A percentile compares a stretch with the other conserved stretches of the same genome.
Evolutionary conservation across 495 filamentous ascomycete genomes (phyloP).

Genomic region (Margaritispora aquatica): DNA sequence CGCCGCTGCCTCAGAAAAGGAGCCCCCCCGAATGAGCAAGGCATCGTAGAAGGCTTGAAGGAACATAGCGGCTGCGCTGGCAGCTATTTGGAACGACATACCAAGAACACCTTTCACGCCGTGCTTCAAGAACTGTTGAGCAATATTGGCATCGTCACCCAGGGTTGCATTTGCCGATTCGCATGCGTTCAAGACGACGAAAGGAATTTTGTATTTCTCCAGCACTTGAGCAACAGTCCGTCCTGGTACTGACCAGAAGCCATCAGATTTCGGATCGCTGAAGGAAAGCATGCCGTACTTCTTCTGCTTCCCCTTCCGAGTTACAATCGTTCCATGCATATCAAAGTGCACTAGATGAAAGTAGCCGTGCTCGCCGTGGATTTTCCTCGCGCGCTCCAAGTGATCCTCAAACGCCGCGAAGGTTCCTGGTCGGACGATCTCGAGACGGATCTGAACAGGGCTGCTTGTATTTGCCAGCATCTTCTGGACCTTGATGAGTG

Average conservation of each 20-base stretch:
- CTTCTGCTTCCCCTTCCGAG: background rate
- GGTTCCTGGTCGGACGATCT: slow-evolving; percentile 6
- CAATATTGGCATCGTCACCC: slow-evolving; percentile 5
- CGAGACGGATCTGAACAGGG: background rate
- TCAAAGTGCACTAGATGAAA: slow-evolving; percentile 12
- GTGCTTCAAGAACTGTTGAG: background rate
- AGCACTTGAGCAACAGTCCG: background rate
- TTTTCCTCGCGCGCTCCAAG: background rate
- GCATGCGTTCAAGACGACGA: slow-evolving; percentile 7
- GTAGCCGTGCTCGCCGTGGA: background rate
- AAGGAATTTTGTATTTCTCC: background rate
- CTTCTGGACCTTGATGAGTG: background rate
- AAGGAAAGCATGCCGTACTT: background rate
- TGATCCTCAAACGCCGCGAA: background rate
- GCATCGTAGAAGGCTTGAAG: slow-evolving; percentile 1
- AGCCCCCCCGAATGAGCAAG: background rate
- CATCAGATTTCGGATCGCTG: background rate
- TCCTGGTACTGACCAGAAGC: background rate
- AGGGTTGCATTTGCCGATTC: slow-evolving; percentile 6
- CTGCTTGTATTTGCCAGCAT: background rate
- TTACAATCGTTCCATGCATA: background rate
- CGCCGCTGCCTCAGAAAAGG: slow-evolving; percentile 2
- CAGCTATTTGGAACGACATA: slow-evolving; percentile 2
- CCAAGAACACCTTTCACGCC: slow-evolving; percentile 2
- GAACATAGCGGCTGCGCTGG: background rate